These are phyloP conservation scores for Pichia insulana DNA, from an alignment of 805 yeast species.

Conservation along the genomic window DNA sequence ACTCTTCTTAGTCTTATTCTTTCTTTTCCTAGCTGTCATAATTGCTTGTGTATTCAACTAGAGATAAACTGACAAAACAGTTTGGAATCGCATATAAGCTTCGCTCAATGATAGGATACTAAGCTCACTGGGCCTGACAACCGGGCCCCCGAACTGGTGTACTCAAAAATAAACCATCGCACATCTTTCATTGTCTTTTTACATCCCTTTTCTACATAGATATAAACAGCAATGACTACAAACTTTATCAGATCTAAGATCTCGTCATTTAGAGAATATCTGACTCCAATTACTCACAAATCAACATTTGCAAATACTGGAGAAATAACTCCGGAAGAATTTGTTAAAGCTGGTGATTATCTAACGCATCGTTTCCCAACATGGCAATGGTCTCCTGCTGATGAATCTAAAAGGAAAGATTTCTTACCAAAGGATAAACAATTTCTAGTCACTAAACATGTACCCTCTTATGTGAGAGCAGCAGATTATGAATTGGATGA, in stretches of 20 bases:
- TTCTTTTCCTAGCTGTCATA: neutral
- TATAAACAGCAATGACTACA: conserved; percentile 21
- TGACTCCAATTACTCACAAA: conserved; percentile 83
- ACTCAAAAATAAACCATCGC: neutral
- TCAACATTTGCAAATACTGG: conserved; percentile 84
- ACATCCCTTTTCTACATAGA: neutral
- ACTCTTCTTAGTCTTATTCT: neutral
- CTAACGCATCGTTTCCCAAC: conserved; percentile 88
- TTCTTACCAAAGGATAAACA: conserved; percentile 86
- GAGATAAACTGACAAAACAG: no score
- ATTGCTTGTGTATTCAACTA: neutral
- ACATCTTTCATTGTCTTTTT: neutral
- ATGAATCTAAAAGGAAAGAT: conserved; percentile 44
- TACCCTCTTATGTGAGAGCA: conserved; percentile 77
- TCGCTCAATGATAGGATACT: no score
- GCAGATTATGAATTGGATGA: conserved; percentile 33
- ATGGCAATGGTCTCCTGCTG: conserved; percentile 82
- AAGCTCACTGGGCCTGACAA: no score
- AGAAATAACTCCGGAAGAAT: conserved; percentile 92
- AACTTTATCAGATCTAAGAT: conserved; percentile 56
- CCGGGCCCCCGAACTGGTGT: no score
- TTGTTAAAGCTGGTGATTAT: conserved; percentile 90
- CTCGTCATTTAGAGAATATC: conserved; percentile 80
- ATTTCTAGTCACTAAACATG: conserved; percentile 78
- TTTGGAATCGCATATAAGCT: no score